Evolutionary conservation across 257 asterid species (phyloP).

Genomic region (Jaltomata sinuosa): DNA sequence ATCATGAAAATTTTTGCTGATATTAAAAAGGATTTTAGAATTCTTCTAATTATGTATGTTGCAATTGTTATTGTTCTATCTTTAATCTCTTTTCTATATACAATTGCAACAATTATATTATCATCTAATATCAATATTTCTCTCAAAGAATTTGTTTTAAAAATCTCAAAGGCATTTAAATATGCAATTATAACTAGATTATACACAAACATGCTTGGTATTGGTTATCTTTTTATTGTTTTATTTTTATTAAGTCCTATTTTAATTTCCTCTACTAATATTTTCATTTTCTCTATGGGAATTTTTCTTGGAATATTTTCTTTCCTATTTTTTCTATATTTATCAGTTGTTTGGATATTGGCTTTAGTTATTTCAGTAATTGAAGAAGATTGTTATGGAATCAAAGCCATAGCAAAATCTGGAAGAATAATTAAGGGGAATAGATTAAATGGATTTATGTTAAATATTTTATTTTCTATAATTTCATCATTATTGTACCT

Average conservation of each 20-base stretch:
- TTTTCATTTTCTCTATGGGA: not conserved
- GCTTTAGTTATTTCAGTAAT: conserved; percentile 26
- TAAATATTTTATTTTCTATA: conserved; percentile 9
- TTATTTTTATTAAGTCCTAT: not conserved
- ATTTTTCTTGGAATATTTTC: conserved; percentile 1
- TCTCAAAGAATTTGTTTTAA: not conserved
- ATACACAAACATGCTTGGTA: conserved; percentile 14
- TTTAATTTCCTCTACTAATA: not conserved
- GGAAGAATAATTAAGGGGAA: conserved; percentile 32
- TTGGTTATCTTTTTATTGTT: conserved; percentile 7
- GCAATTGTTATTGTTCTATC: not conserved
- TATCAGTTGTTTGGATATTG: conserved; percentile 7
- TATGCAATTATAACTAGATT: conserved; percentile 17
- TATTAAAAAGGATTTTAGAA: not conserved
- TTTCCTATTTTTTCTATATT: conserved; percentile 7
- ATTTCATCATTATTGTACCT: not conserved
- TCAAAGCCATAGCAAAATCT: conserved; percentile 29
- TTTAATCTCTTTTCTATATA: not conserved
- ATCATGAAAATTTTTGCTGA: not conserved
- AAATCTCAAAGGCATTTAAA: conserved; percentile 1
- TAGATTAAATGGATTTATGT: conserved; percentile 30
- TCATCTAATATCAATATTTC: conserved; percentile 4
- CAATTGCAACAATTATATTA: conserved; percentile 1
- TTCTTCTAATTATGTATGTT: not conserved
- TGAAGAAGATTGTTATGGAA: conserved; percentile 36